phyloP scores from a whole-genome alignment of 1,284 basidiomycete genomes.

The Rhodotorula sp. region DNA sequence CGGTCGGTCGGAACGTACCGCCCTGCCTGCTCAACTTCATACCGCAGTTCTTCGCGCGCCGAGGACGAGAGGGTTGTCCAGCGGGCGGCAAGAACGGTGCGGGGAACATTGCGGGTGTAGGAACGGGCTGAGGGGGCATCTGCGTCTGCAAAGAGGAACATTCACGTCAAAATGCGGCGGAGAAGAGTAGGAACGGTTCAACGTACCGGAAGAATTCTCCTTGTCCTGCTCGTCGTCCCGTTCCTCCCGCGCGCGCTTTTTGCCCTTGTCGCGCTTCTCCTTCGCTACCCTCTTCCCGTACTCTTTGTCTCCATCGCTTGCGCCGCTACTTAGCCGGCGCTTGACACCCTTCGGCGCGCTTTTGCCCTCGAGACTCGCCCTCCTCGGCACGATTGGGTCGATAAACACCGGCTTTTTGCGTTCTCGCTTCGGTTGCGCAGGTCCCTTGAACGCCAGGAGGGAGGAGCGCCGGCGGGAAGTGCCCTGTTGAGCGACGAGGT shows the following conservation, averaged over 20 bases:
- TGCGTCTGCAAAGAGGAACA: background rate
- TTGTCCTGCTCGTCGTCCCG: background rate
- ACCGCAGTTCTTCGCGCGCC: background rate
- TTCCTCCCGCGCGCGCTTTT: background rate
- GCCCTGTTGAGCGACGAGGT: no score
- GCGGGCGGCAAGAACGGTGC: background rate
- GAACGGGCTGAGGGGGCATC: background rate
- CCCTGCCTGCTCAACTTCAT: background rate
- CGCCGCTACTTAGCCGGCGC: background rate
- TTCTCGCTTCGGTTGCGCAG: no score
- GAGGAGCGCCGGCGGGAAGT: no score
- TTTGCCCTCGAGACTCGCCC: background rate
- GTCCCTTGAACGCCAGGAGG: no score
- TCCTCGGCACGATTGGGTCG: no score
- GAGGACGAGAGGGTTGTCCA: background rate
- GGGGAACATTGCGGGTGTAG: background rate
- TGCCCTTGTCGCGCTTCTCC: background rate
- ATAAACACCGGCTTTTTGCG: no score
- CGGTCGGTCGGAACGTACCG: background rate
- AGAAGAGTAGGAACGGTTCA: background rate
- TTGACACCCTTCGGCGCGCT: background rate
- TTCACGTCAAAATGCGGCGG: background rate
- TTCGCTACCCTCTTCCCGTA: background rate
- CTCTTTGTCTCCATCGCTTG: background rate
- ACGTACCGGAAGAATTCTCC: background rate